phyloP scores from a whole-genome alignment of 192 early-diverging fungal species.

The Linnemannia hyalina region DNA sequence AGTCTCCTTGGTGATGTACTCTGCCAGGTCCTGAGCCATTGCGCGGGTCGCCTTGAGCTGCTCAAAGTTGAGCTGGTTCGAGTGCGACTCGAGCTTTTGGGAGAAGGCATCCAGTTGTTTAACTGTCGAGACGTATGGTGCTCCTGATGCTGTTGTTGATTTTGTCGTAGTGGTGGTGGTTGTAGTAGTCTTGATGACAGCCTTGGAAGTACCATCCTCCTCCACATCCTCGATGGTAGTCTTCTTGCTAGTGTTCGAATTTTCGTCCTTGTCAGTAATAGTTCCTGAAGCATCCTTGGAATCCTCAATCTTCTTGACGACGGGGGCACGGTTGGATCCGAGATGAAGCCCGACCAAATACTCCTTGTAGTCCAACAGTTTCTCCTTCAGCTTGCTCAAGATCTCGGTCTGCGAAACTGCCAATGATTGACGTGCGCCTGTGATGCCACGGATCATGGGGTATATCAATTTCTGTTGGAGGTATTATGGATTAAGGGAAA shows the following conservation, averaged over 20 bases:
- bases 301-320: constrained; percentile 31
- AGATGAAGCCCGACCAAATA: constrained; percentile 33
- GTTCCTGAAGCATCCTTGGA: neutral
- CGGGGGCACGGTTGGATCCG: constrained; percentile 35
- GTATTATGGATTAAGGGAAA: neutral
- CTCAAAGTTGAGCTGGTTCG: constrained; percentile 46
- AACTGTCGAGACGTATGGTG: constrained; percentile 21
- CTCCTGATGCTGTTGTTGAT: neutral
- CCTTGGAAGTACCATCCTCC: neutral
- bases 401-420: constrained; percentile 43
- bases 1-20: constrained; percentile 56
- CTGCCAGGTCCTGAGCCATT: constrained; percentile 46
- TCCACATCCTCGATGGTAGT: constrained; percentile 43
- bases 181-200: neutral
- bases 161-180: neutral
- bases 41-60: constrained; percentile 47
- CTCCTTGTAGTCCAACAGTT: constrained; percentile 29
- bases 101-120: constrained; percentile 44
- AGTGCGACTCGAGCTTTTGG: constrained; percentile 35
- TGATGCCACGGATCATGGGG: constrained; percentile 52
- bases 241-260: constrained; percentile 12
- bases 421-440: constrained; percentile 36
- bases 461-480: constrained; percentile 41
- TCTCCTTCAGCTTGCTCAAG: constrained; percentile 37
- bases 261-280: neutral